These are phyloP conservation scores for Tylopilus plumbeoviolaceoides DNA, from an alignment of 768 basidiomycete genomes.

Conservation along the genomic window DNA sequence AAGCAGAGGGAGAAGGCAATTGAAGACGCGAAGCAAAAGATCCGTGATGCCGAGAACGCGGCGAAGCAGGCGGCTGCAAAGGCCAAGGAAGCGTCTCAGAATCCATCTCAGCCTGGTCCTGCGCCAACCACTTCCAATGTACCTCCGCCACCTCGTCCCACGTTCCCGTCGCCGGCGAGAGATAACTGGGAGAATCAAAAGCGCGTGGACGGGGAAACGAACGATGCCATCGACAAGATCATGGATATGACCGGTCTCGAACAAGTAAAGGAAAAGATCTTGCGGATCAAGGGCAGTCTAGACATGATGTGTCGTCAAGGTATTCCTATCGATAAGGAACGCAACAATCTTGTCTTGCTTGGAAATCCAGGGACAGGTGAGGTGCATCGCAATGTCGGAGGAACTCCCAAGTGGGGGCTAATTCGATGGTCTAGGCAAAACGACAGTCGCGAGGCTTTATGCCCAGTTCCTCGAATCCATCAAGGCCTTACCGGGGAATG, in stretches of 20 bases:
- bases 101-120: background rate
- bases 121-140: constrained; percentile 4
- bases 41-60: constrained; percentile 7
- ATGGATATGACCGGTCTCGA: constrained; percentile 73
- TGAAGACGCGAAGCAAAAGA: constrained; percentile 28
- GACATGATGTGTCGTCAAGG: constrained; percentile 53
- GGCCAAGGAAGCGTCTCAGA: background rate
- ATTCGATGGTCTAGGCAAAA: constrained; percentile 47
- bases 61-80: constrained; percentile 11
- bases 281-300: constrained; percentile 57
- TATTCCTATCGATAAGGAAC: constrained; percentile 47
- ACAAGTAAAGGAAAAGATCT: constrained; percentile 54
- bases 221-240: constrained; percentile 55
- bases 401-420: background rate
- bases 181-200: constrained; percentile 59
- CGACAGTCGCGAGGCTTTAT: constrained; percentile 64
- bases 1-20: constrained; percentile 45
- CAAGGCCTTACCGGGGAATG: constrained; percentile 47
- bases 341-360: constrained; percentile 58
- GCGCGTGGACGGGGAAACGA: constrained; percentile 45
- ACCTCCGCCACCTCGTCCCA: constrained; percentile 6
- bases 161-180: constrained; percentile 35
- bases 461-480: constrained; percentile 60
- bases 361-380: constrained; percentile 76
- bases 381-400: constrained; percentile 2